These are phyloP conservation scores for Phytophthora syringae DNA, from an alignment of 352 stramenopile genomes.

Conservation along the genomic window DNA sequence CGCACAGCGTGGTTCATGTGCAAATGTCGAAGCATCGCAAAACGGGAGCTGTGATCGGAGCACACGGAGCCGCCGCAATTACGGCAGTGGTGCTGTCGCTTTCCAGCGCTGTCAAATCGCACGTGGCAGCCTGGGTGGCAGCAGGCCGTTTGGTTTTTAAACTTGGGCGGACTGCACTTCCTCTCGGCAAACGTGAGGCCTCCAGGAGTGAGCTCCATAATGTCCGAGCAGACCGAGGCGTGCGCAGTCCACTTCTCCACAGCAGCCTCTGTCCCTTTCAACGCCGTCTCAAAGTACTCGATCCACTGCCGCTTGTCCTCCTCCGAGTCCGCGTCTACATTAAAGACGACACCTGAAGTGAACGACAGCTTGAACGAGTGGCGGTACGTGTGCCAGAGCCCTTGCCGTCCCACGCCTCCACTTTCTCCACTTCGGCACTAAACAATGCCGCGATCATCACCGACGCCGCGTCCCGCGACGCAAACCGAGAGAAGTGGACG, in stretches of 20 bases:
- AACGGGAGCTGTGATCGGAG: slow-evolving; percentile 82
- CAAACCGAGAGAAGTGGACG: slow-evolving; percentile 81
- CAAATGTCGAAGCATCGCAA: slow-evolving; percentile 69
- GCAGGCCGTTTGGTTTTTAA: slow-evolving; percentile 73
- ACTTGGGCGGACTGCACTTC: slow-evolving; percentile 66
- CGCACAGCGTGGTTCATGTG: slow-evolving; percentile 70
- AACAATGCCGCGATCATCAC: slow-evolving; percentile 68
- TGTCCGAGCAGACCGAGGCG: slow-evolving; percentile 35
- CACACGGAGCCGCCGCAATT: slow-evolving; percentile 84
- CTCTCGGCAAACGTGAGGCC: slow-evolving; percentile 70
- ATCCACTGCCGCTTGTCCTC: slow-evolving; percentile 84
- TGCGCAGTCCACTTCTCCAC: slow-evolving; percentile 50
- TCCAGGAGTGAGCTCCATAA: slow-evolving; percentile 60
- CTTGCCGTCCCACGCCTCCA: slow-evolving; percentile 88
- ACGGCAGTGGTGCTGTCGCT: slow-evolving; percentile 84
- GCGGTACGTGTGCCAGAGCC: slow-evolving; percentile 81
- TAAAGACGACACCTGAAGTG: slow-evolving; percentile 74
- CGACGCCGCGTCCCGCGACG: slow-evolving; percentile 65
- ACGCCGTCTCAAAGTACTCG: slow-evolving; percentile 74
- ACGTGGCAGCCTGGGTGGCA: slow-evolving; percentile 66
- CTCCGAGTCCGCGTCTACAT: slow-evolving; percentile 79
- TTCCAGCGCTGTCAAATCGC: slow-evolving; percentile 75
- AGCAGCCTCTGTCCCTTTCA: slow-evolving; percentile 46
- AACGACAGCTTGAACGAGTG: slow-evolving; percentile 89
- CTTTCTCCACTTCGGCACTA: slow-evolving; percentile 72